Percentiles rank a stretch among this genome's conserved stretches.
Evolutionary conservation across 2,329 filamentous ascomycete species (phyloP).

Genomic region (Pyrenochaeta sp.): DNA sequence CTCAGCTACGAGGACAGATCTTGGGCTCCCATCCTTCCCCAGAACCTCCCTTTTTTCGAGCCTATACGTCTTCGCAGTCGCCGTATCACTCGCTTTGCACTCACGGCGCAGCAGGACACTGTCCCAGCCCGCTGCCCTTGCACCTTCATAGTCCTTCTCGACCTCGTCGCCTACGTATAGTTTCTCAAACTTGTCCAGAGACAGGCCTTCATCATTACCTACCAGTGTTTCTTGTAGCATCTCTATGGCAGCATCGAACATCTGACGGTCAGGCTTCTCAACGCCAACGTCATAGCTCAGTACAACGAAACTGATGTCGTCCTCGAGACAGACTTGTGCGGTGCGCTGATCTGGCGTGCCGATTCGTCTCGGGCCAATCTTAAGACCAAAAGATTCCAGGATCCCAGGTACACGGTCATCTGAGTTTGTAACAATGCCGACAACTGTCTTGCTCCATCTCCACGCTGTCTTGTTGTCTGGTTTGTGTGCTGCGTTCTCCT

Average conservation of each 20-base stretch:
- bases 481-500: slow-evolving; percentile 15
- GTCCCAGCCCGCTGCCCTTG: slow-evolving; percentile 58
- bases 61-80: background rate
- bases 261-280: slow-evolving; percentile 65
- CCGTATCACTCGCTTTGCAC: background rate
- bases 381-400: slow-evolving; percentile 63
- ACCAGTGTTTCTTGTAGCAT: slow-evolving; percentile 51
- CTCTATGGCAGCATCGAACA: slow-evolving; percentile 64
- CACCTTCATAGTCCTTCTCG: slow-evolving; percentile 61
- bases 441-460: slow-evolving; percentile 54
- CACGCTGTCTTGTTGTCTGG: slow-evolving; percentile 23
- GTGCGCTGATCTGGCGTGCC: slow-evolving; percentile 15
- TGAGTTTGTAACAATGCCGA: slow-evolving; percentile 70
- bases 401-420: slow-evolving; percentile 67
- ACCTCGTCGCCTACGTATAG: slow-evolving; percentile 66
- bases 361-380: slow-evolving; percentile 46
- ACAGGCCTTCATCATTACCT: slow-evolving; percentile 13
- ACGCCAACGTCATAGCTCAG: slow-evolving; percentile 70
- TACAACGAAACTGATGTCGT: slow-evolving; percentile 65
- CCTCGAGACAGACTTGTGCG: slow-evolving; percentile 28
- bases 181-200: slow-evolving; percentile 45
- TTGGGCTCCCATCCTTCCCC: background rate
- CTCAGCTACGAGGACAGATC: background rate
- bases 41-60: background rate
- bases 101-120: slow-evolving; percentile 54